These are phyloP conservation scores for Sungouiozyma intestinalis DNA, from an alignment of 805 yeast species.

Conservation along the genomic window DNA sequence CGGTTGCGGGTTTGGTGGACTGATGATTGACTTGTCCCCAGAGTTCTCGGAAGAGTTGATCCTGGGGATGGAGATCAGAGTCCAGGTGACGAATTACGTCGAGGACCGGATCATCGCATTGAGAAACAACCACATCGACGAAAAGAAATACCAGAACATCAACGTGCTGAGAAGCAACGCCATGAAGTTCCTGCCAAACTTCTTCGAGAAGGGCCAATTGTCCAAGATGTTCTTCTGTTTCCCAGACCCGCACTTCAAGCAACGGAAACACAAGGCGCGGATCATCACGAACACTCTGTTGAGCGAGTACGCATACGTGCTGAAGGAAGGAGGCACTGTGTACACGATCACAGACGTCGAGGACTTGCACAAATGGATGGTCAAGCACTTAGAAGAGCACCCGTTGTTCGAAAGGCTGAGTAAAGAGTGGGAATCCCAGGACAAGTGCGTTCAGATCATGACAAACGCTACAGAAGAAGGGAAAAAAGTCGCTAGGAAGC, in stretches of 20 bases:
- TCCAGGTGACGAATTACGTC: slow-evolving; percentile 93
- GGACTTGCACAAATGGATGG: slow-evolving; percentile 96
- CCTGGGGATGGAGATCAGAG: slow-evolving; percentile 95
- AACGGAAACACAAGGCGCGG: slow-evolving; percentile 94
- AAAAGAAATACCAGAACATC: slow-evolving; percentile 58
- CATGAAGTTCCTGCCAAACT: slow-evolving; percentile 94
- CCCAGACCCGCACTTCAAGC: slow-evolving; percentile 99
- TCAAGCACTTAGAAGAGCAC: slow-evolving; percentile 76
- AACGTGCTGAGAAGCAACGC: slow-evolving; percentile 91
- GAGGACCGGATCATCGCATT: slow-evolving; percentile 90
- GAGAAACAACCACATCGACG: slow-evolving; percentile 35
- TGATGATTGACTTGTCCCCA: slow-evolving; percentile 69
- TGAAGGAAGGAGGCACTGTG: slow-evolving; percentile 76
- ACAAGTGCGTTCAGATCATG: slow-evolving; percentile 80
- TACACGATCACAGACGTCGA: slow-evolving; percentile 94
- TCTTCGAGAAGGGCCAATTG: slow-evolving; percentile 72
- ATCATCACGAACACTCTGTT: slow-evolving; percentile 82
- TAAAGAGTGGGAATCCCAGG: slow-evolving; percentile 69
- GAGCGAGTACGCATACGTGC: slow-evolving; percentile 84
- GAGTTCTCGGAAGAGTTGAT: slow-evolving; percentile 63
- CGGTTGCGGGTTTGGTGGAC: slow-evolving; percentile 97
- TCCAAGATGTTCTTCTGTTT: slow-evolving; percentile 94
- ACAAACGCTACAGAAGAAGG: slow-evolving; percentile 95
- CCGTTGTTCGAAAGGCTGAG: slow-evolving; percentile 79
- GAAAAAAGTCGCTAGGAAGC: slow-evolving; percentile 85